Base-by-base conservation (phyloP, 139 green algal species). In the Nannochloris sp. region DNA sequence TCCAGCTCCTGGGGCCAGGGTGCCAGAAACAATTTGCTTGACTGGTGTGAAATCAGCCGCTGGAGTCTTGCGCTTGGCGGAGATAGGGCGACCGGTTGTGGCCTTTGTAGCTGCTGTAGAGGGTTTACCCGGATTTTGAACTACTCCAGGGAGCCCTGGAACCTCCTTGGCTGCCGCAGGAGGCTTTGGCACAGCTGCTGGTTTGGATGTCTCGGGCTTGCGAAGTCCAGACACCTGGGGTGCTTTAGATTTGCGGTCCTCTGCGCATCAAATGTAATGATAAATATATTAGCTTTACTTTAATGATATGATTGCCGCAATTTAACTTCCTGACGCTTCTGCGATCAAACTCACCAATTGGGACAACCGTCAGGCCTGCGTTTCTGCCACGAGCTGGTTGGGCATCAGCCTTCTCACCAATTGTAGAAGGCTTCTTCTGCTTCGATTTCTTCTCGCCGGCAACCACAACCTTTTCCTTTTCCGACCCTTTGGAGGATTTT, bases 271-370 rank as follows among this genome's bases (percentile, higher is more conserved):
- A 45, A 19, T 19, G 12, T 12, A 45, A 19, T 45, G 12, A 45
- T 45, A 19, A 45, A 45, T 29, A 35, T 23, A 23, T 35, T 15
- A 57, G 0, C 23, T 57, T 25, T 25, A n/a, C n/a, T n/a, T n/a
- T n/a, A n/a, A n/a, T 53, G 44, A 53, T 53, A n/a, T 19, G 44
- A 19, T n/a, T n/a, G 24, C 44, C 19, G 44, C 24, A 53, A 27
- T 53, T n/a, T n/a, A 53, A n/a, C 19, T 19, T 27, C 44, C 24
- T 53, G 19, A 27, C 44, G 44, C n/a, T n/a, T n/a, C n/a, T n/a
- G n/a, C n/a, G n/a, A 57, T 38, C n/a, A 24, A 29, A 64, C 59
- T n/a, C 33, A 65, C 59, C 33, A 36, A 65, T 65, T 25, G 59
- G 59, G 15, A 65, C 59, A 57, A 65, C 59, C 15, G 59, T 65